A percentile compares a stretch with the other conserved stretches of the same genome.
These are phyloP conservation scores for Termitomyces sp. DNA, from an alignment of 768 basidiomycete species.

Conservation along the genomic window DNA sequence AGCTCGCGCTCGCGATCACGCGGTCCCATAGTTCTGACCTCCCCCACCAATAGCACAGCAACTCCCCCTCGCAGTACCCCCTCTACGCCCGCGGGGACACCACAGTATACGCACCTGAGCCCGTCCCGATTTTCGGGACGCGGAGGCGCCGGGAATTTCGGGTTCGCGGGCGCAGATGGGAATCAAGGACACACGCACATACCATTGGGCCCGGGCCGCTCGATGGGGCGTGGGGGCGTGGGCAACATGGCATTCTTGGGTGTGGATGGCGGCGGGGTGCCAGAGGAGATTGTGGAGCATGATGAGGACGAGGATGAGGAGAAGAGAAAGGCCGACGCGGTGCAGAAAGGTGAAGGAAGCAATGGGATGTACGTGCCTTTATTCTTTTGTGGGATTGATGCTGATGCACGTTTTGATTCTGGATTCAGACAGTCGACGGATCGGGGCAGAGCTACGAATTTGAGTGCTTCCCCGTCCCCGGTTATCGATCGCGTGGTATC, in stretches of 20 bases:
- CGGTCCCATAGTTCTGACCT: neutral
- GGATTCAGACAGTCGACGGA: neutral
- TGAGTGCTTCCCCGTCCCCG: neutral
- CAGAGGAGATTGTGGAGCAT: neutral
- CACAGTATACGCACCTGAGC: neutral
- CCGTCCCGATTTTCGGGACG: neutral
- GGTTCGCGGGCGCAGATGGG: neutral
- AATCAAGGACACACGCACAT: neutral
- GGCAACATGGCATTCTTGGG: slow-evolving; percentile 11
- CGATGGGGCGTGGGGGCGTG: slow-evolving; percentile 15
- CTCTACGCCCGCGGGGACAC: neutral
- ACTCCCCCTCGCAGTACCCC: neutral
- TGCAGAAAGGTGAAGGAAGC: neutral
- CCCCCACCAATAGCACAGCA: neutral
- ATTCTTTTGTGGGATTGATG: neutral
- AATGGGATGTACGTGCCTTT: neutral
- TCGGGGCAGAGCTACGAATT: neutral
- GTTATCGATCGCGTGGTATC: neutral
- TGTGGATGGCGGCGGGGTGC: neutral
- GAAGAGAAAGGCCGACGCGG: neutral
- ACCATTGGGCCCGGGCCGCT: neutral
- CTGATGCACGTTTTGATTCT: neutral
- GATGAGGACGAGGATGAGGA: neutral
- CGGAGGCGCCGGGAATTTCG: neutral
- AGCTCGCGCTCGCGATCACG: slow-evolving; percentile 43